Evolutionary conservation across 805 yeast species (phyloP).

Genomic region (Candida anglica): DNA sequence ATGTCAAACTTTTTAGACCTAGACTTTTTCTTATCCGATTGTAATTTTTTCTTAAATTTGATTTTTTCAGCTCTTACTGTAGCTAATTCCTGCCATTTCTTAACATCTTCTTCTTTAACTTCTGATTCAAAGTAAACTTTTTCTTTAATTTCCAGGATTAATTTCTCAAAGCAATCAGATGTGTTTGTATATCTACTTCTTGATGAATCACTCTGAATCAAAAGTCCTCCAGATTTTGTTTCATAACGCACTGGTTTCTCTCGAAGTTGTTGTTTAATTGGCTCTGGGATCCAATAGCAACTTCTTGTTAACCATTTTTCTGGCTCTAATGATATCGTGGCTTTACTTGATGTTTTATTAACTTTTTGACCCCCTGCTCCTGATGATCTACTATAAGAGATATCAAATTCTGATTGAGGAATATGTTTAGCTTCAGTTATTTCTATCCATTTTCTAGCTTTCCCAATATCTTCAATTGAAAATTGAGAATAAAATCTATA

Average conservation of each 20-base stretch:
- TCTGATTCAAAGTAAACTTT: conserved; percentile 47
- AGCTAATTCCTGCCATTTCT: conserved; percentile 47
- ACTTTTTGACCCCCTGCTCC: conserved; percentile 92
- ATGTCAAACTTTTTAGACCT: conserved; percentile 33
- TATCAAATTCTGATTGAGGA: conserved; percentile 43
- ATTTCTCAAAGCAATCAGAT: conserved; percentile 56
- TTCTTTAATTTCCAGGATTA: conserved; percentile 48
- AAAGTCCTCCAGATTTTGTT: conserved; percentile 50
- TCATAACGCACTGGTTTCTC: conserved; percentile 45
- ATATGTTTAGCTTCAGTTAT: conserved; percentile 24
- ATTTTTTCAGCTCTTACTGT: conserved; percentile 28
- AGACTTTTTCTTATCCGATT: conserved; percentile 34
- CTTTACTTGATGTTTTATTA: conserved; percentile 67
- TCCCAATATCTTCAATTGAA: conserved; percentile 20
- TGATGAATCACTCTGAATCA: conserved; percentile 57
- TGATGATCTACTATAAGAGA: conserved; percentile 55
- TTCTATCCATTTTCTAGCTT: conserved; percentile 43
- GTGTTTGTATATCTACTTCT: conserved; percentile 58
- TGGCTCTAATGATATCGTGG: conserved; percentile 49
- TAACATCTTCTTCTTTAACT: conserved; percentile 39
- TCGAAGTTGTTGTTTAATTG: conserved; percentile 40
- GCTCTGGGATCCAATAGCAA: conserved; percentile 57
- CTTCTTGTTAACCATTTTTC: conserved; percentile 40
- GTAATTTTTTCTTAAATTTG: conserved; percentile 29
- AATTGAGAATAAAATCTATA: conserved; percentile 4